Percentiles rank a stretch among this genome's conserved stretches.
phyloP scores from a whole-genome alignment of 495 filamentous ascomycete genomes.

The Umbilicaria muhlenbergii region DNA sequence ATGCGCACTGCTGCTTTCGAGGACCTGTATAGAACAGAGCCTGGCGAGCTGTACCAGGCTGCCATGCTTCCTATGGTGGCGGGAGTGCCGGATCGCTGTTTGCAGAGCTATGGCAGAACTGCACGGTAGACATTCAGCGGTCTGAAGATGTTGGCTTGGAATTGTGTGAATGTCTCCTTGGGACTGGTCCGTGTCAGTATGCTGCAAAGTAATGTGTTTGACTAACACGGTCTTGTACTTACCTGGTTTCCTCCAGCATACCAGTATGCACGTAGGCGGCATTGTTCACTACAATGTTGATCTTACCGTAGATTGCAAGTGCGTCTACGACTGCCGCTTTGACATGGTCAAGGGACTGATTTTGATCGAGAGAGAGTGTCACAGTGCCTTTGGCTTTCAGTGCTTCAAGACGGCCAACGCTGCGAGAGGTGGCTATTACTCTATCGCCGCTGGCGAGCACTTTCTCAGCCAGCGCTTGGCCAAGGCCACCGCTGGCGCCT shows the following conservation, averaged over 20 bases:
- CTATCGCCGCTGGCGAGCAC: conserved; percentile 31
- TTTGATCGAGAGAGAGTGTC: too few relatives aligned
- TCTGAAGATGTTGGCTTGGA: too few relatives aligned
- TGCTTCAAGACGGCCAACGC: too few relatives aligned
- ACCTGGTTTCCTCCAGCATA: conserved; percentile 28
- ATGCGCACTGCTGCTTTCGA: conserved; percentile 18
- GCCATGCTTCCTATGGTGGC: too few relatives aligned
- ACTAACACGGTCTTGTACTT: not conserved
- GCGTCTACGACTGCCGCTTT: conserved; percentile 17
- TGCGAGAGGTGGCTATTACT: conserved; percentile 8
- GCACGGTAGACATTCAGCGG: too few relatives aligned
- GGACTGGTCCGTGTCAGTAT: not conserved
- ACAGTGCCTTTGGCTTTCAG: too few relatives aligned
- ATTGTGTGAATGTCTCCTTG: too few relatives aligned
- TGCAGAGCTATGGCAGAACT: too few relatives aligned
- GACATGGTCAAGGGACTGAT: conserved; percentile 5
- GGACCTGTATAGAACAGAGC: conserved; percentile 22
- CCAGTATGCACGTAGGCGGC: conserved; percentile 29
- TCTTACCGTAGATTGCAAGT: conserved; percentile 20
- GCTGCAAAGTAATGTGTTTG: not conserved
- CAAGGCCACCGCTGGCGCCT: conserved; percentile 32
- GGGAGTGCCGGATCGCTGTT: too few relatives aligned
- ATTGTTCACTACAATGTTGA: conserved; percentile 36
- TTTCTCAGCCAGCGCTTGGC: conserved; percentile 22
- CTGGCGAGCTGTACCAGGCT: conserved; percentile 7